Conservation (phyloP, 1,284 basidiomycete genomes). For the Sanghuangporus sanghuang region DNA sequence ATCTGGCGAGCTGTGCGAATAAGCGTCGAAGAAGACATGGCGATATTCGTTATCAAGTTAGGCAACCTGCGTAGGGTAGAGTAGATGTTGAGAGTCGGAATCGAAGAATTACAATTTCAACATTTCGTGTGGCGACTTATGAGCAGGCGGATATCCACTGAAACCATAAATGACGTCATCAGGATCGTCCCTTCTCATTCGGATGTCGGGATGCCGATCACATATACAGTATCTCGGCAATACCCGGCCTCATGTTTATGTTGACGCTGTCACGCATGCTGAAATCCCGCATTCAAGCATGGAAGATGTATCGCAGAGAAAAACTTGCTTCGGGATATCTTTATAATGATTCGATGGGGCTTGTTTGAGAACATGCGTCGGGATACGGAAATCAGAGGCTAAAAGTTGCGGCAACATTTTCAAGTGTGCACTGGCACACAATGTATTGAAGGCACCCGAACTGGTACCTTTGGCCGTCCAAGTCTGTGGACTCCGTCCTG, state of each 20-base stretch:
- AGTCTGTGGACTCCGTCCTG: too few relatives aligned
- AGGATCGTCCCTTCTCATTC: background rate
- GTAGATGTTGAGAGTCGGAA: background rate
- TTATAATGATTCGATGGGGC: too few relatives aligned
- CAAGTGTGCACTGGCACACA: too few relatives aligned
- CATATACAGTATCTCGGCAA: background rate
- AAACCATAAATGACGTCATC: background rate
- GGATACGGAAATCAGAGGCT: too few relatives aligned
- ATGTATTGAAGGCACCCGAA: too few relatives aligned
- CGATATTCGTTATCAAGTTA: background rate
- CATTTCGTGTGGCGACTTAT: background rate
- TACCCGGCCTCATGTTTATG: background rate
- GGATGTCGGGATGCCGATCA: background rate
- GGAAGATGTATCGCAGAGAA: too few relatives aligned
- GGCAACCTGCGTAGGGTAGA: background rate
- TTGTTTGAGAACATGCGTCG: too few relatives aligned
- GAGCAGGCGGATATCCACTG: background rate
- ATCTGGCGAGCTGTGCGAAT: background rate
- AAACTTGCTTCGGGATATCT: too few relatives aligned
- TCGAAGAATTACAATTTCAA: background rate
- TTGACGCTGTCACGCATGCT: background rate
- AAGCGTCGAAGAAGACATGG: background rate
- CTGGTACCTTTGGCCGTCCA: too few relatives aligned
- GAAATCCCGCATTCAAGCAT: too few relatives aligned
- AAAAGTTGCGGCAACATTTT: too few relatives aligned